Evolutionary conservation across 345 rosid genomes (phyloP).

Genomic region (Eucalyptus erythrocorys): DNA sequence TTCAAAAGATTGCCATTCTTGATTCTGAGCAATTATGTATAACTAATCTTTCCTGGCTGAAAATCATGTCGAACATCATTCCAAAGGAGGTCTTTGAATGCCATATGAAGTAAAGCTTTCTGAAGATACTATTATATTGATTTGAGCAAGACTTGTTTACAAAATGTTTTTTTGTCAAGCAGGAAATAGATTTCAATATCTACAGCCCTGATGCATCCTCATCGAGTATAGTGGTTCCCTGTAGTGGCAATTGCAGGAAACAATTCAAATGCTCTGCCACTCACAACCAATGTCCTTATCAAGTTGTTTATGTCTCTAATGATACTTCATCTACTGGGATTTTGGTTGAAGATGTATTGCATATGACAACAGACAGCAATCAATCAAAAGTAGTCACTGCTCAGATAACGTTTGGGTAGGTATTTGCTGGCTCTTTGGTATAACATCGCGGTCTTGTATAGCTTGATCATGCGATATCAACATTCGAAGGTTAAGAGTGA

Average conservation of each 20-base stretch:
- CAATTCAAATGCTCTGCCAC: constrained; percentile 29
- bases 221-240: constrained; percentile 39
- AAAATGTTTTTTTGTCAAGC: background rate
- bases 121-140: background rate
- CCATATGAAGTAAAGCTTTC: background rate
- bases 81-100: background rate
- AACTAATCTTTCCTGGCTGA: background rate
- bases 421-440: background rate
- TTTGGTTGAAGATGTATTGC: constrained; percentile 61
- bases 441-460: background rate
- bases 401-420: constrained; percentile 57
- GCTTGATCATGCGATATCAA: background rate
- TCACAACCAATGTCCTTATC: constrained; percentile 45
- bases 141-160: background rate
- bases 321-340: constrained; percentile 58
- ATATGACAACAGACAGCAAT: constrained; percentile 30
- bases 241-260: constrained; percentile 34
- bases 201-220: constrained; percentile 59
- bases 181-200: constrained; percentile 43
- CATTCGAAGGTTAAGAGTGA: background rate
- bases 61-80: background rate
- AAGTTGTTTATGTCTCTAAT: constrained; percentile 52
- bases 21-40: background rate
- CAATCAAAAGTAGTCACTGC: constrained; percentile 26
- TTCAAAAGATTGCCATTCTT: background rate